These are phyloP conservation scores for Cucurbita ficifolia DNA, from an alignment of 306 rosid genomes.

Conservation along the genomic window DNA sequence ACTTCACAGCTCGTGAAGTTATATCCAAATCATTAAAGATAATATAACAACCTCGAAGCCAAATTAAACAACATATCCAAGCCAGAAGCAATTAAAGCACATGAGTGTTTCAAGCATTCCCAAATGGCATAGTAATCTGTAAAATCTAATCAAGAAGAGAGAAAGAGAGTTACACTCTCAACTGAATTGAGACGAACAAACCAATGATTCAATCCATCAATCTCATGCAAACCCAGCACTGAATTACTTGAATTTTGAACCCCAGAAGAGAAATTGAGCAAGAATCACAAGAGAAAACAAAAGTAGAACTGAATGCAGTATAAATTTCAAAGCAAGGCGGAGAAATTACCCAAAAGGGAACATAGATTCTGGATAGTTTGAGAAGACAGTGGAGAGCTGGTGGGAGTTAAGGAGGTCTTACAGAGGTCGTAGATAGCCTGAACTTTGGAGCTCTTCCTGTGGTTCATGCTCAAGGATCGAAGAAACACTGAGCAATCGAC, in stretches of 20 bases:
- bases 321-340: not conserved
- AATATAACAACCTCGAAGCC: not conserved
- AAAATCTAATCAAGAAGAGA: too few relatives aligned
- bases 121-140: not conserved
- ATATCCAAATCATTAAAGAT: not conserved
- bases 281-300: not conserved
- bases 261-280: not conserved
- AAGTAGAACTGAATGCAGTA: not conserved
- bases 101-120: not conserved
- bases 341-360: constrained; percentile 53
- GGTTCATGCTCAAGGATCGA: constrained; percentile 33
- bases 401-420: constrained; percentile 35
- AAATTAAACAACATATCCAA: not conserved
- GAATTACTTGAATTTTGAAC: not conserved
- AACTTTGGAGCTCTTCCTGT: constrained; percentile 33
- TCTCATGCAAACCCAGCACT: not conserved
- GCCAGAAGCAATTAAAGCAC: not conserved
- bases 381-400: constrained; percentile 32
- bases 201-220: not conserved
- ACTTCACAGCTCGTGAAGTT: not conserved
- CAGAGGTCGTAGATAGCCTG: constrained; percentile 65
- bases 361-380: constrained; percentile 34
- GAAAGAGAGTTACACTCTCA: not conserved
- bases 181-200: not conserved
- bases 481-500: constrained; percentile 18